Evolutionary conservation across 768 basidiomycete species (phyloP).

Genomic region (Amanita rimosa): DNA sequence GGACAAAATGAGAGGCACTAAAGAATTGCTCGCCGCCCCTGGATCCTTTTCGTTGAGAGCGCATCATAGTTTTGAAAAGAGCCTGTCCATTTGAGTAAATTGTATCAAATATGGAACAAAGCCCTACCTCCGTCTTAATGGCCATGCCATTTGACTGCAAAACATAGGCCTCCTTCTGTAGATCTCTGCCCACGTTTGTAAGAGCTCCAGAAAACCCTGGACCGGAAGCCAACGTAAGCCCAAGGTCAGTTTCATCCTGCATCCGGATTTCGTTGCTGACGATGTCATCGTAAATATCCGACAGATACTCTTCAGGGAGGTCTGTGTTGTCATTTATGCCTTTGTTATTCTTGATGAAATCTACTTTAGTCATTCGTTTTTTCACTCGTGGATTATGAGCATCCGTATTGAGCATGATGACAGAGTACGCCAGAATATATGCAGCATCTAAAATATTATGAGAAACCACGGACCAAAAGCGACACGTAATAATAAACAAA

Average conservation of each 20-base stretch:
- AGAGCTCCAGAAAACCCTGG: conserved; percentile 76
- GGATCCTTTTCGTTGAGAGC: conserved; percentile 78
- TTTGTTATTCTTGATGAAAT: conserved; percentile 91
- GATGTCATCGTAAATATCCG: conserved; percentile 83
- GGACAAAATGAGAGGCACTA: conserved; percentile 91
- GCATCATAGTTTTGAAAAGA: conserved; percentile 86
- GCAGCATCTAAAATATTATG: conserved; percentile 56
- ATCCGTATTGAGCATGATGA: conserved; percentile 95
- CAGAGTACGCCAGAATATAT: conserved; percentile 91
- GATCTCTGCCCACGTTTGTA: conserved; percentile 84
- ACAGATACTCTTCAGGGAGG: conserved; percentile 78
- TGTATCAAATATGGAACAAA: conserved; percentile 1
- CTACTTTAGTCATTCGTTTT: conserved; percentile 83
- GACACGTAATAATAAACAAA: neutral
- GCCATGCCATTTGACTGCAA: conserved; percentile 95
- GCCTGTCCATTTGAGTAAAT: conserved; percentile 36
- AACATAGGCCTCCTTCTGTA: conserved; percentile 93
- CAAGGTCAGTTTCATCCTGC: conserved; percentile 90
- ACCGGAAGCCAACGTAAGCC: conserved; percentile 30
- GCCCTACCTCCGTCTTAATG: conserved; percentile 80
- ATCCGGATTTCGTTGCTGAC: conserved; percentile 89
- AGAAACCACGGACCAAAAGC: neutral
- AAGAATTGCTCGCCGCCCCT: conserved; percentile 83
- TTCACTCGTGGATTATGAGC: conserved; percentile 94
- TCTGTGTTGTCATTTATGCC: conserved; percentile 90